A percentile compares a stretch with the other conserved stretches of the same genome.
Evolutionary conservation across 2,329 filamentous ascomycete species (phyloP).

Genomic region (Metarhizium brunneum): DNA sequence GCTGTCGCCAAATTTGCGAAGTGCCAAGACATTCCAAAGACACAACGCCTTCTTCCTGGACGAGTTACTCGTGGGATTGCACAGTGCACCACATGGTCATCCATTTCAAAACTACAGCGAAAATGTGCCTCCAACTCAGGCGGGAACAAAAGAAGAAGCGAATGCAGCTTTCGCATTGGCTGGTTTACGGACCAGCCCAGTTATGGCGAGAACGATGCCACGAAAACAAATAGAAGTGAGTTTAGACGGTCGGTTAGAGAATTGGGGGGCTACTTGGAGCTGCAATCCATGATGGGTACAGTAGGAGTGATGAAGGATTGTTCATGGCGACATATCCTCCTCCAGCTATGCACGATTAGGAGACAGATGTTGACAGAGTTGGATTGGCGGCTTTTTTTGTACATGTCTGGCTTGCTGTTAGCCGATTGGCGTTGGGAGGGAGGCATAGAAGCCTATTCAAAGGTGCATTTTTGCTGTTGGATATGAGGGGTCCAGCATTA

Average conservation of each 20-base stretch:
- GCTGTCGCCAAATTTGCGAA: constrained; percentile 23
- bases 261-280: constrained; percentile 13
- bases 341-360: not conserved
- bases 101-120: constrained; percentile 1
- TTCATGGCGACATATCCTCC: not conserved
- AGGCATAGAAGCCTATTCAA: not conserved
- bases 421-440: too few species aligned
- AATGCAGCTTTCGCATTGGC: constrained; percentile 14
- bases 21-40: constrained; percentile 9
- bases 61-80: constrained; percentile 12
- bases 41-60: constrained; percentile 15
- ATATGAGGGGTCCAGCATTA: too few species aligned
- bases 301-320: not conserved
- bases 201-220: constrained; percentile 4
- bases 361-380: too few species aligned
- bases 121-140: not conserved
- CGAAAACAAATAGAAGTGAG: not conserved
- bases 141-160: constrained; percentile 4
- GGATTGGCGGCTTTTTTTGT: too few species aligned
- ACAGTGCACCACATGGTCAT: constrained; percentile 10
- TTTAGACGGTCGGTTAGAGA: constrained; percentile 9
- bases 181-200: constrained; percentile 12
- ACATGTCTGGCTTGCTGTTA: not conserved
- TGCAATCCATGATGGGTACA: constrained; percentile 6
- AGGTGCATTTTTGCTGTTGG: not conserved